Conservation (phyloP, 176 grass and related monocot species). For the Olyra latifolia region DNA sequence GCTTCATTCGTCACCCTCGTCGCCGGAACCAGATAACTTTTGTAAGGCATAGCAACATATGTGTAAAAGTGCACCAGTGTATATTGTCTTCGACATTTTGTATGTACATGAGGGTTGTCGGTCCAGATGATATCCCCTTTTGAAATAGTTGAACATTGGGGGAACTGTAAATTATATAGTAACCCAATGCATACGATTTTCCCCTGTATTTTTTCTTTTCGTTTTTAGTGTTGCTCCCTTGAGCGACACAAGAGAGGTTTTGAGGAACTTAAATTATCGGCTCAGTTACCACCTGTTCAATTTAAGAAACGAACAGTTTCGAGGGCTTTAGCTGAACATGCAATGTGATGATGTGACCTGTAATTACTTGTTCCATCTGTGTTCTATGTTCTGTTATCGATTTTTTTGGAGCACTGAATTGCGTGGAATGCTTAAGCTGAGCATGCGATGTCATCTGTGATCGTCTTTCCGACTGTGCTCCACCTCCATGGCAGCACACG, state of each 20-base stretch:
- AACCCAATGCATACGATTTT: neutral
- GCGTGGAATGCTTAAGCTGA: too few species aligned
- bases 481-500: too few species aligned
- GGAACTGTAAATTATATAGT: constrained; percentile 26
- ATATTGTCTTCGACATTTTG: neutral
- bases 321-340: neutral
- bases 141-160: constrained; percentile 23
- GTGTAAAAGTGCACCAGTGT: neutral
- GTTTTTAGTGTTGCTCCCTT: neutral
- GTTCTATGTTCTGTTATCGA: neutral
- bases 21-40: neutral
- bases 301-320: neutral
- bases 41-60: constrained; percentile 1
- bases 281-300: neutral
- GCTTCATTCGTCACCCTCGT: neutral
- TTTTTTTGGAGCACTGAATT: too few species aligned
- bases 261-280: neutral
- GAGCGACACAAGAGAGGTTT: neutral
- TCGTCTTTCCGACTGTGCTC: too few species aligned
- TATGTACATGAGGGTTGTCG: constrained; percentile 25
- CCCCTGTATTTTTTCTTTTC: neutral
- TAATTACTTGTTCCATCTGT: neutral
- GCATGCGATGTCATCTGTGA: too few species aligned
- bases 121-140: constrained; percentile 10
- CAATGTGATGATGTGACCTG: neutral